Conservation (phyloP, 495 filamentous ascomycete genomes). For the Pseudotulostoma volvatum region DNA sequence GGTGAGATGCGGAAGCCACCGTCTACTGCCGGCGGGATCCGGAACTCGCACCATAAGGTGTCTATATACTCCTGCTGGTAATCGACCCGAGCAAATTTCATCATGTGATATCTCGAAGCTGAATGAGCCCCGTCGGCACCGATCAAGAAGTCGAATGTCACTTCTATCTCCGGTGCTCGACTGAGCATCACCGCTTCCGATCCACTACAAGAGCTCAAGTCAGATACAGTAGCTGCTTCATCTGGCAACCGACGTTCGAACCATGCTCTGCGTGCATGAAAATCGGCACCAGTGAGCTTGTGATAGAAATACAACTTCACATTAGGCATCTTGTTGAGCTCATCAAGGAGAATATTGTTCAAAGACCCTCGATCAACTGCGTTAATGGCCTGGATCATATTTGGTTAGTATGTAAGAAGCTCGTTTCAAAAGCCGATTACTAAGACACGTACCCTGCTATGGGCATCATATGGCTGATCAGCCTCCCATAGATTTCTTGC, state of each 20-base stretch:
- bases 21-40: slow-evolving; percentile 43
- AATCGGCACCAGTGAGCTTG: slow-evolving; percentile 77
- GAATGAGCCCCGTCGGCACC: slow-evolving; percentile 97
- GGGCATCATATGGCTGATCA: slow-evolving; percentile 75
- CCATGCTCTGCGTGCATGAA: slow-evolving; percentile 64
- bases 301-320: slow-evolving; percentile 85
- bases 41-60: slow-evolving; percentile 94
- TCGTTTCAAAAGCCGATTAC: slow-evolving; percentile 3
- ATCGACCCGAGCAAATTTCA: slow-evolving; percentile 78
- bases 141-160: slow-evolving; percentile 79
- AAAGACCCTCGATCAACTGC: slow-evolving; percentile 62
- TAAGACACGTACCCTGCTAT: slow-evolving; percentile 50
- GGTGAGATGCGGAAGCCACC: slow-evolving; percentile 62
- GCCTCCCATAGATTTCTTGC: slow-evolving; percentile 55
- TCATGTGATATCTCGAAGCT: slow-evolving; percentile 72
- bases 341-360: slow-evolving; percentile 76
- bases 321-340: slow-evolving; percentile 64
- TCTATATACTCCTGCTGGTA: slow-evolving; percentile 95
- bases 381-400: slow-evolving; percentile 35
- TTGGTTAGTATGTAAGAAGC: slow-evolving; percentile 3
- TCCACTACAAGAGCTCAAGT: slow-evolving; percentile 7
- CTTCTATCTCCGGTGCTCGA: slow-evolving; percentile 43
- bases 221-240: neutral
- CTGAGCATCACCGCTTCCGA: slow-evolving; percentile 16
- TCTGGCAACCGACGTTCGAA: slow-evolving; percentile 43